Base-by-base conservation (phyloP, 2,329 filamentous ascomycete species). In the Talaromyces islandicus region DNA sequence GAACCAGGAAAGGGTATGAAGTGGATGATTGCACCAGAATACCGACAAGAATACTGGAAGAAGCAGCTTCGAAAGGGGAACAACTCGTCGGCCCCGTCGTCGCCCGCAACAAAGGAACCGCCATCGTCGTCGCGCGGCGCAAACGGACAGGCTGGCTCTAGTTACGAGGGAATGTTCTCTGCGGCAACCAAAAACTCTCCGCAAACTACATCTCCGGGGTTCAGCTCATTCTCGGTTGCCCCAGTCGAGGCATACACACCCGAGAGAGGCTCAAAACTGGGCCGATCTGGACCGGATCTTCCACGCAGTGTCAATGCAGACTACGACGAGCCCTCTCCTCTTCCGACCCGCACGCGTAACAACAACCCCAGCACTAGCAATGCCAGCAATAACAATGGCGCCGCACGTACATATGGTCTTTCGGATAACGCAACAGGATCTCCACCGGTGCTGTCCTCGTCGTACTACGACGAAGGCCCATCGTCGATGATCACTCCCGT, bases 1-100 rank as follows among this genome's bases (percentile, higher is more conserved):
- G 94, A 99, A 72, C 94, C 94, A 24, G 94, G 94, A 12, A 99
- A 99, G 73, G 94, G 94, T 29, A 97, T 97, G 92, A 97, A 97
- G 73, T 99, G 94, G 94, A 91, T 93, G 75, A 92, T 99, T 69
- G 87, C 91, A 4, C 83, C 90, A 1, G 90, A 95, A 64, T 84
- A 88, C 65, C 87, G 89, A 54, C 91, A 97, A 19, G 93, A 96
- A 57, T 96, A 97, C 80, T 83, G 91, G 62, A 89, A 89, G 71
- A 90, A 89, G 66, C 76, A 78, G 66, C 70, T 73, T 43, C 74
- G 76, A 32, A 78, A 77, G 59, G 75, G 76, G 12, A 72, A 70
- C 6, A 75, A 77, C 52, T 78, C 77, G 11, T 77, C 75, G 6
- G 76, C 77, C 1, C 78, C 79, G 32, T 78, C 78, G 10, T 78